Percentiles rank a stretch among this genome's conserved stretches.
These are phyloP conservation scores for Macrolepiota dolichaula DNA, from an alignment of 768 basidiomycete species.

Conservation along the genomic window DNA sequence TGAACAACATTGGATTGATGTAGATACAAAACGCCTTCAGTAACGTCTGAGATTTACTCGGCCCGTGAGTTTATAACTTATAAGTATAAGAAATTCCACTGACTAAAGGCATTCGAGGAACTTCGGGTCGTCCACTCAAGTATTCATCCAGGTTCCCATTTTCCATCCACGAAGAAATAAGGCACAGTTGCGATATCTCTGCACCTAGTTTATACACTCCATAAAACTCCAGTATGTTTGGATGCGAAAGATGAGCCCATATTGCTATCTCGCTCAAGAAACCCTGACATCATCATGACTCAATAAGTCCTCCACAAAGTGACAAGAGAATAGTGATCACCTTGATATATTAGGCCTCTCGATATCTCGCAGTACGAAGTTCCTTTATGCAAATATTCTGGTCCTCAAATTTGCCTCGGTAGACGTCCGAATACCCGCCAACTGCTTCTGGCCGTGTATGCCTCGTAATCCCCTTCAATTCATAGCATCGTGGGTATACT, in stretches of 20 bases:
- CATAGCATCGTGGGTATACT: background rate
- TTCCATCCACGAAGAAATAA: conserved; percentile 20
- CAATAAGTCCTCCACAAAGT: background rate
- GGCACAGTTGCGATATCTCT: background rate
- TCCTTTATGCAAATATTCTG: background rate
- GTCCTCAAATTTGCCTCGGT: background rate
- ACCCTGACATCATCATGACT: background rate
- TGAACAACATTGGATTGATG: background rate
- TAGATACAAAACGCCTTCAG: background rate
- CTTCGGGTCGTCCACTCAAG: conserved; percentile 8
- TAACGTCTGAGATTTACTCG: background rate
- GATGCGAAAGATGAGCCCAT: conserved; percentile 31
- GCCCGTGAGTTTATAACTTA: background rate
- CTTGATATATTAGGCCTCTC: background rate
- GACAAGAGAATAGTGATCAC: background rate
- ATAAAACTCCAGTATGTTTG: conserved; percentile 32
- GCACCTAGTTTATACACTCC: conserved; percentile 21
- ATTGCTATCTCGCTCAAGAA: conserved; percentile 24
- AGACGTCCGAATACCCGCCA: background rate
- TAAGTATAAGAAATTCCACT: background rate
- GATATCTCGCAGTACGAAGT: background rate
- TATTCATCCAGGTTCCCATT: conserved; percentile 18
- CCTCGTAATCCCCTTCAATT: background rate
- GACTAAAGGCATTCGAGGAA: conserved; percentile 14
- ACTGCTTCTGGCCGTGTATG: too few species aligned